Evolutionary conservation across 2,329 filamentous ascomycete genomes (phyloP), one percentile per base, ranked within the genome.

Genomic region (Calonectria pteridis): DNA sequence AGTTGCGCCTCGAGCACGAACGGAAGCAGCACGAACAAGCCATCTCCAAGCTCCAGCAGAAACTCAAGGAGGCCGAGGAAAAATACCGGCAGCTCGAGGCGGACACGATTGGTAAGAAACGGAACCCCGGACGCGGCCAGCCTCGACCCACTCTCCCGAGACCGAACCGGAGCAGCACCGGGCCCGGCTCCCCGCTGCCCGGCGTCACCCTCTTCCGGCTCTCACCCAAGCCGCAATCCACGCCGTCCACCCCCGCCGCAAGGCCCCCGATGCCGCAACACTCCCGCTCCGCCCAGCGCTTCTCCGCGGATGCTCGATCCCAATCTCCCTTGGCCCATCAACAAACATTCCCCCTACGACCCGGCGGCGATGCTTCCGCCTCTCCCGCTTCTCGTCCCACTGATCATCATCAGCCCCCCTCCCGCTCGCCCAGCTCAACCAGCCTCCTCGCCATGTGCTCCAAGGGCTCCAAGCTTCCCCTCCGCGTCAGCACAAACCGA

Each of bases 401-500:
- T 40, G 77, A 75, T 55, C 74, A 68, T 40, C 76, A 75, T 55
- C 74, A 68, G n/a, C 67, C 78, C 16, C 65, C 66, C 23, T 79
- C 77, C 4, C 76, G 79, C 28, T 79, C 82, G 4, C 78, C 80
- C 20, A 82, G 81, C 63, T 76, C 78, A 23, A 77, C 78, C 6
- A 82, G 76, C 59, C 63, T 78, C 59, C 63, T 78, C 14, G 70
- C 76, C n/a, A 76, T 81, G 9, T 1, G 83, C 85, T 35, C 82
- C 82, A 33, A 81, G 79, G 83, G 79, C 26, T 87, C 86, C 2
- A 84, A 83, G 62, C 78, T 87, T 4, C 86, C 86, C 0, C 77
- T 85, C 5, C 82, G 84, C 20, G 77, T 84, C 20, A 86, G 85
- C 2, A 85, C 84, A 0, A 84, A 81, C 71, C 81, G 84, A 18